These are phyloP conservation scores for Moesziomyces sp. DNA, from an alignment of 1,284 basidiomycete species.

Conservation along the genomic window DNA sequence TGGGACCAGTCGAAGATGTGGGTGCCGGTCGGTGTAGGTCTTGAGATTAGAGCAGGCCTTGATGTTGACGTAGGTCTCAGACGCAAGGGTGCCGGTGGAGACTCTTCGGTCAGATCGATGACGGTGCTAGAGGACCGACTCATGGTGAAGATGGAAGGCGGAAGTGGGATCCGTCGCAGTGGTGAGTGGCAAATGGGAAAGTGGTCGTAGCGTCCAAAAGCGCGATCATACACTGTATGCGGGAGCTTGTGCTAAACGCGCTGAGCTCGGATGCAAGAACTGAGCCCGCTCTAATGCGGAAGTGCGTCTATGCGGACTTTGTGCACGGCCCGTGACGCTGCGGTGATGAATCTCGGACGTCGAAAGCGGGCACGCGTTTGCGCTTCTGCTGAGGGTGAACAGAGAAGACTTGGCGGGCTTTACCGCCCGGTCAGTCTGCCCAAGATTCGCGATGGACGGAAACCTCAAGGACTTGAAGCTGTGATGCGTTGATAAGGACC, in stretches of 20 bases:
- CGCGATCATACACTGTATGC: slow-evolving; percentile 2
- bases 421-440: too few species aligned
- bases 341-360: too few species aligned
- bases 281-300: too few species aligned
- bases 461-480: background rate
- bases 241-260: background rate
- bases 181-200: background rate
- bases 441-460: too few species aligned
- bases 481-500: too few species aligned
- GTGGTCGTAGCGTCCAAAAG: slow-evolving; percentile 3
- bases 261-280: too few species aligned
- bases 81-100: slow-evolving; percentile 37
- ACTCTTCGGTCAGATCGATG: slow-evolving; percentile 59
- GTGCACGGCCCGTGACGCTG: too few species aligned
- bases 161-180: background rate
- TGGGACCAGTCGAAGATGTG: slow-evolving; percentile 28
- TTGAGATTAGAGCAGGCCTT: background rate
- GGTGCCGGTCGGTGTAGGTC: slow-evolving; percentile 9
- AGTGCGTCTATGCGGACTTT: too few species aligned
- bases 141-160: slow-evolving; percentile 4
- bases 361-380: too few species aligned
- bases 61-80: slow-evolving; percentile 1
- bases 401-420: too few species aligned
- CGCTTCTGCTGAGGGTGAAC: too few species aligned
- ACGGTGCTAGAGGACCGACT: slow-evolving; percentile 16